These are phyloP conservation scores for Prunus campanulata DNA, from an alignment of 306 rosid species.

Conservation along the genomic window DNA sequence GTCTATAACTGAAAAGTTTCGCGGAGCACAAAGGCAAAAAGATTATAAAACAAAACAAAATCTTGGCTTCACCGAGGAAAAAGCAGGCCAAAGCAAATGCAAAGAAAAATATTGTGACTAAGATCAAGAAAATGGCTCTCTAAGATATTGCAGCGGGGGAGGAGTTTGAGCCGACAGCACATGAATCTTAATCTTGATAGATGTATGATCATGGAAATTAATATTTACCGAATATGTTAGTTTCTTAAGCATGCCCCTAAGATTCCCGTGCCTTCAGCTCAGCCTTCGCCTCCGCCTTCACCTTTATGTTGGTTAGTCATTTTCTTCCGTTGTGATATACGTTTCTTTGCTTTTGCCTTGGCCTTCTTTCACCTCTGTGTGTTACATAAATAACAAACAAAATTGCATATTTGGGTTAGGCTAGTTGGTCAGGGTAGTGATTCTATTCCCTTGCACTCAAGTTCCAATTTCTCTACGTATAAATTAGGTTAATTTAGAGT, in stretches of 20 bases:
- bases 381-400: not conserved
- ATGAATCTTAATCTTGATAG: not conserved
- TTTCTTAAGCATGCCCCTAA: not conserved
- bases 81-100: slow-evolving; percentile 1
- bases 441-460: too few species aligned
- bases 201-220: not conserved
- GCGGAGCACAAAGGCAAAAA: not conserved
- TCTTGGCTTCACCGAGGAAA: not conserved
- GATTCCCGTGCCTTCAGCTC: not conserved
- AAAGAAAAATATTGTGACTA: not conserved
- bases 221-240: not conserved
- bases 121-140: not conserved
- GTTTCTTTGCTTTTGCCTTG: not conserved
- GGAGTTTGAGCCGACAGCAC: not conserved
- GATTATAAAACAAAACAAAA: not conserved
- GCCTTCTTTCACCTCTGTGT: not conserved
- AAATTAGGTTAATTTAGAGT: too few species aligned
- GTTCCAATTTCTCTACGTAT: too few species aligned
- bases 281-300: not conserved
- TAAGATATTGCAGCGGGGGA: not conserved
- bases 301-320: not conserved
- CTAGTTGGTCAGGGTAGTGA: too few species aligned
- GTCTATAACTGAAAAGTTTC: not conserved
- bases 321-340: not conserved
- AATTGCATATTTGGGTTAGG: not conserved